Evolutionary conservation across 441 rosid genomes (phyloP), one percentile per base, ranked within the genome.

Genomic region (Syzygium syzygioides): DNA sequence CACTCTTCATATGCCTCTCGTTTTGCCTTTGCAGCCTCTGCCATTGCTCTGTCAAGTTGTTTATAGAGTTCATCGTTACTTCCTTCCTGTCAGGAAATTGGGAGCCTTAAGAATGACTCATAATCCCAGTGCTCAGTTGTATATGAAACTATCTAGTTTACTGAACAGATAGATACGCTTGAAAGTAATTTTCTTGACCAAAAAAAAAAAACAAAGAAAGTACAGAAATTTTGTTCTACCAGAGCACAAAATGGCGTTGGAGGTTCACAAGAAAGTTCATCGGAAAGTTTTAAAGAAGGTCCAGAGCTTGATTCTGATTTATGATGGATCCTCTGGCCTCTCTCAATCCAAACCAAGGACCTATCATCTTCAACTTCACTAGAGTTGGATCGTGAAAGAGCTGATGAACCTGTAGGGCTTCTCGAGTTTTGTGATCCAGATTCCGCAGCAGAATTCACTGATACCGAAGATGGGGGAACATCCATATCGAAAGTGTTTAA

Each of bases 11-110:
- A 86, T 50, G 88, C 90, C 52, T 57, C 55, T 53, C 85, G 80
- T 86, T 85, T 86, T 34, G 79, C 88, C 59, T 86, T 86, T 55
- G 83, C 90, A 79, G 90, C 86, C 86, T 79, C 88, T 32, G 32
- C 54, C 88, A 86, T 89, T 60, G 66, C 83, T 62, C 62, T 52
- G 57, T 86, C 90, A 48, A 89, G 50, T 23, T 80, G 86, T 48
- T 53, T 83, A 28, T 79, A 89, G 86, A 89, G 83, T 57, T 59
- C 83, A 60, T 54, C 59, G 25, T 79, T 86, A 52, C 19, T 15
- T 86, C 71, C 41, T 18, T 86, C 88, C 86, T 79, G 62, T n/a
- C 48, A 60, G 23, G 50, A 88, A 34, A 71, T 37, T 34, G 37
- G 83, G 9, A 28, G 14, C 3, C 17, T 4, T 23, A 34, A 34